Evolutionary conservation across 2,329 filamentous ascomycete genomes (phyloP).

Genomic region (Fusarium robinianum): DNA sequence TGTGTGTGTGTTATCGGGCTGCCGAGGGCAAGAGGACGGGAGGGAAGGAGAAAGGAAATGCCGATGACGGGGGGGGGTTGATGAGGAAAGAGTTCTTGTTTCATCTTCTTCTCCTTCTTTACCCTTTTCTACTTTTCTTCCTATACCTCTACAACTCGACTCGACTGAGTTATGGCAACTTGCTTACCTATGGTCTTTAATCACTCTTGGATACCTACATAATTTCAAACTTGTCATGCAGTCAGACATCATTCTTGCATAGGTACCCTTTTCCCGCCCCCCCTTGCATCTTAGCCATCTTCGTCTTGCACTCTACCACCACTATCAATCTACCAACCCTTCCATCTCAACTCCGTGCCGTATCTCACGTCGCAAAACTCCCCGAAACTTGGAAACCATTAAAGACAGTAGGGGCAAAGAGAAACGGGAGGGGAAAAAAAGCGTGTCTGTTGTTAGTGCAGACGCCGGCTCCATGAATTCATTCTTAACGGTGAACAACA

Average conservation of each 20-base stretch:
- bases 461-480: constrained; percentile 55
- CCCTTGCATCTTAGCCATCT: constrained; percentile 9
- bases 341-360: too few relatives aligned
- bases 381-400: too few relatives aligned
- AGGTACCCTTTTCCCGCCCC: constrained; percentile 19
- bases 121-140: constrained; percentile 5
- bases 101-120: constrained; percentile 20
- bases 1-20: too few relatives aligned
- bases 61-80: constrained; percentile 3
- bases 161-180: too few relatives aligned
- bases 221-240: too few relatives aligned
- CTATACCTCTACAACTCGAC: too few relatives aligned
- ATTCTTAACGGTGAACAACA: constrained; percentile 63
- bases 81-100: constrained; percentile 22
- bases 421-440: too few relatives aligned
- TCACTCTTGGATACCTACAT: not conserved
- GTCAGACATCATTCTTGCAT: constrained; percentile 23
- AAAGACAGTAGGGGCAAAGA: too few relatives aligned
- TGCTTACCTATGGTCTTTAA: constrained; percentile 9
- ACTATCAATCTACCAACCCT: not conserved
- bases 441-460: not conserved
- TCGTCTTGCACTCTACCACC: constrained; percentile 3
- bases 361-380: too few relatives aligned
- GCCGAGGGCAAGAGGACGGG: too few relatives aligned
- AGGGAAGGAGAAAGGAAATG: constrained; percentile 3